Percentiles rank a stretch among this genome's conserved stretches.
Evolutionary conservation across 805 yeast species (phyloP).

Genomic region (Zygoascus tannicola): DNA sequence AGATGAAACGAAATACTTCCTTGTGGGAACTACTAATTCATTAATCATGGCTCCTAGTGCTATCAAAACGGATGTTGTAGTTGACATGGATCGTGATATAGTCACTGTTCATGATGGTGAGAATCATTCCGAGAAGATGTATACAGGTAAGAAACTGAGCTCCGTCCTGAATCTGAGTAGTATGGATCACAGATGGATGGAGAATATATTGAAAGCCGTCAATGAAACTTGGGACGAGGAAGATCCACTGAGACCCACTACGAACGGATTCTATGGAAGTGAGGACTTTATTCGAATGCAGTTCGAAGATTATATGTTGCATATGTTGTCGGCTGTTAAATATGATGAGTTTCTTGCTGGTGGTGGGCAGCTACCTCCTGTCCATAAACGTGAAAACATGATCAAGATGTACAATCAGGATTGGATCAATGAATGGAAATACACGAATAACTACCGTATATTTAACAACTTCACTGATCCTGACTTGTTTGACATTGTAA

Average conservation of each 20-base stretch:
- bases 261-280: constrained; percentile 52
- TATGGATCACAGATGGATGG: constrained; percentile 71
- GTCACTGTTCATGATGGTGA: constrained; percentile 13
- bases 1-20: constrained; percentile 49
- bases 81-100: constrained; percentile 5
- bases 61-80: constrained; percentile 3
- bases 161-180: constrained; percentile 40
- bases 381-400: constrained; percentile 26
- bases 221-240: constrained; percentile 34
- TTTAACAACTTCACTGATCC: constrained; percentile 55
- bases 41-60: constrained; percentile 57
- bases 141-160: constrained; percentile 32
- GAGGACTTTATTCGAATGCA: constrained; percentile 84
- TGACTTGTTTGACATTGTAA: constrained; percentile 55
- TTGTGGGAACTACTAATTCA: constrained; percentile 84
- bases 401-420: constrained; percentile 34
- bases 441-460: constrained; percentile 44
- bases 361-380: constrained; percentile 29
- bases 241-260: constrained; percentile 33
- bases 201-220: constrained; percentile 44
- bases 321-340: constrained; percentile 64
- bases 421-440: constrained; percentile 47
- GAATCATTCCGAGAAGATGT: constrained; percentile 36
- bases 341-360: constrained; percentile 46
- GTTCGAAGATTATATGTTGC: constrained; percentile 83